These are phyloP conservation scores for Ogataea paraovalis DNA, from an alignment of 805 yeast genomes.

Conservation along the genomic window DNA sequence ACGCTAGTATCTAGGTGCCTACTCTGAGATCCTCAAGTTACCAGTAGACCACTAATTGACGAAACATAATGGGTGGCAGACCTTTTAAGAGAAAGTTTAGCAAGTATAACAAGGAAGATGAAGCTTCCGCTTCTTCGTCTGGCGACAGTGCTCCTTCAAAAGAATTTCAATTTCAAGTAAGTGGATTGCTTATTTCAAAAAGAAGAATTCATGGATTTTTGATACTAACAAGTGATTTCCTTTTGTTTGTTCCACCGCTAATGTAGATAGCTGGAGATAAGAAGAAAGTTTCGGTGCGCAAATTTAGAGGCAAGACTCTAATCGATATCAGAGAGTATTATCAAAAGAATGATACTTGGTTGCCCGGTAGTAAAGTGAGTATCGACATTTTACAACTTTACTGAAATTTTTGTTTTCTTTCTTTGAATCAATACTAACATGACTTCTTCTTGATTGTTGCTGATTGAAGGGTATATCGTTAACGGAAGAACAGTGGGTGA, in stretches of 20 bases:
- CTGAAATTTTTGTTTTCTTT: neutral
- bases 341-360: slow-evolving; percentile 49
- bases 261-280: slow-evolving; percentile 41
- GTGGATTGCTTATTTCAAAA: too few relatives aligned
- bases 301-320: slow-evolving; percentile 60
- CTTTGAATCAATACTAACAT: slow-evolving; percentile 5
- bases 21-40: too few relatives aligned
- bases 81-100: slow-evolving; percentile 7
- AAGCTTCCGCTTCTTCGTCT: neutral
- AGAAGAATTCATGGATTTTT: too few relatives aligned
- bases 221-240: neutral
- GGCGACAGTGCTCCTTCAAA: neutral
- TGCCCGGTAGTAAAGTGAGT: slow-evolving; percentile 74
- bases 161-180: slow-evolving; percentile 19
- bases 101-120: neutral
- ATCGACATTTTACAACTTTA: neutral
- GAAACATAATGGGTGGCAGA: slow-evolving; percentile 3
- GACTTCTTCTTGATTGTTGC: neutral
- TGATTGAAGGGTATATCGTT: slow-evolving; percentile 48
- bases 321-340: slow-evolving; percentile 87
- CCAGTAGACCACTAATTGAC: too few relatives aligned
- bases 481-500: slow-evolving; percentile 52
- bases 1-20: too few relatives aligned
- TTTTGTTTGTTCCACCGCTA: too few relatives aligned
- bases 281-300: slow-evolving; percentile 66